phyloP scores from a whole-genome alignment of 768 basidiomycete species.

The Lentinula raphanica region DNA sequence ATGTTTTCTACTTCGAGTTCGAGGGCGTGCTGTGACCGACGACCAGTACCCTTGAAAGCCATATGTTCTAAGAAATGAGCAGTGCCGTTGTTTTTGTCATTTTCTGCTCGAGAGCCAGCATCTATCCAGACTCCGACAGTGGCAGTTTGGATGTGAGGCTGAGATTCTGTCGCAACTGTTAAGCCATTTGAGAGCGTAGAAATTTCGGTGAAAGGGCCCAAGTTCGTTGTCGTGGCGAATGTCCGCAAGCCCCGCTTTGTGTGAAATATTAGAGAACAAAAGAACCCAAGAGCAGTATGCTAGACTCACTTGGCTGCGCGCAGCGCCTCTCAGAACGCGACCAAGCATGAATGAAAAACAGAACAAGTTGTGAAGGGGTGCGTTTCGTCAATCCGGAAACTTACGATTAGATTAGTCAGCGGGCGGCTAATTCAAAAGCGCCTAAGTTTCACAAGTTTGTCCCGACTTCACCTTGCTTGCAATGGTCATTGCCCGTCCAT shows the following conservation, averaged over 20 bases:
- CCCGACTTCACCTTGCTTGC: too few species aligned
- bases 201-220: conserved; percentile 79
- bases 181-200: conserved; percentile 93
- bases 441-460: too few species aligned
- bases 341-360: conserved; percentile 24
- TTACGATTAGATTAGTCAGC: background rate
- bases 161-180: conserved; percentile 89
- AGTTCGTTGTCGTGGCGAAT: conserved; percentile 69
- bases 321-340: conserved; percentile 36
- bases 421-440: too few species aligned
- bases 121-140: conserved; percentile 99
- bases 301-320: conserved; percentile 32
- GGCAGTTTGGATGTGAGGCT: conserved; percentile 88
- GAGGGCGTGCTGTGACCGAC: conserved; percentile 81
- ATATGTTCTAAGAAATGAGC: conserved; percentile 99
- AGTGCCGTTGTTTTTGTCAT: conserved; percentile 88
- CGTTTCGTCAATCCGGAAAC: conserved; percentile 14
- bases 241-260: conserved; percentile 53
- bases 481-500: too few species aligned
- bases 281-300: conserved; percentile 5
- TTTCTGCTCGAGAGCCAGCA: conserved; percentile 96
- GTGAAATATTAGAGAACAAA: background rate
- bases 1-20: conserved; percentile 98
- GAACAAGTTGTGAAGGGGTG: background rate
- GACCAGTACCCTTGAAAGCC: conserved; percentile 95